Evolutionary conservation across 1,284 basidiomycete species (phyloP).

Genomic region (Cryptococcus wingfieldii): DNA sequence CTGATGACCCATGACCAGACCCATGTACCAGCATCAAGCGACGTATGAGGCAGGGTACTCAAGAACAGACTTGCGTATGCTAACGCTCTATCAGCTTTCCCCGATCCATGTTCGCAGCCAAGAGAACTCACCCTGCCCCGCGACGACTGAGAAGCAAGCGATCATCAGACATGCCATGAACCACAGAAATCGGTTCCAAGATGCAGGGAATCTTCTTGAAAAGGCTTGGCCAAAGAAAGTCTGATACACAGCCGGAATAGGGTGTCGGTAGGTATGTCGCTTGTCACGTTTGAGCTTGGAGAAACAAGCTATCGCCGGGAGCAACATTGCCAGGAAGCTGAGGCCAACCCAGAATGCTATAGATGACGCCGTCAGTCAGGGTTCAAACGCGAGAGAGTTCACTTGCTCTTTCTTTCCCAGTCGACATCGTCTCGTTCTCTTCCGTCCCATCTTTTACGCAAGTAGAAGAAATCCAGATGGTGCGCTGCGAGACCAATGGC

Average conservation of each 20-base stretch:
- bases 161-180: conserved; percentile 55
- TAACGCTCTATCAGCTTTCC: conserved; percentile 5
- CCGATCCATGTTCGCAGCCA: not conserved
- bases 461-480: conserved; percentile 48
- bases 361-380: not conserved
- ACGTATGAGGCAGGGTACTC: conserved; percentile 55
- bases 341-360: conserved; percentile 54
- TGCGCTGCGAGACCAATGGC: conserved; percentile 51
- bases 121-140: conserved; percentile 48
- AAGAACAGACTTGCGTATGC: conserved; percentile 56
- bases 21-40: conserved; percentile 55
- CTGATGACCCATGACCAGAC: conserved; percentile 56
- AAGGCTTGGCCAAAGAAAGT: conserved; percentile 52
- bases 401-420: conserved; percentile 56
- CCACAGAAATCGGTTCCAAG: conserved; percentile 57
- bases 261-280: conserved; percentile 41
- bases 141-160: conserved; percentile 54
- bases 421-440: conserved; percentile 45
- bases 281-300: conserved; percentile 48
- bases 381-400: not conserved
- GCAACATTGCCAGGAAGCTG: conserved; percentile 56
- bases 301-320: conserved; percentile 54
- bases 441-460: conserved; percentile 27
- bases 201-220: conserved; percentile 52
- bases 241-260: conserved; percentile 29